Base-by-base conservation (phyloP, 768 basidiomycete genomes). In the Rickenella mellea region DNA sequence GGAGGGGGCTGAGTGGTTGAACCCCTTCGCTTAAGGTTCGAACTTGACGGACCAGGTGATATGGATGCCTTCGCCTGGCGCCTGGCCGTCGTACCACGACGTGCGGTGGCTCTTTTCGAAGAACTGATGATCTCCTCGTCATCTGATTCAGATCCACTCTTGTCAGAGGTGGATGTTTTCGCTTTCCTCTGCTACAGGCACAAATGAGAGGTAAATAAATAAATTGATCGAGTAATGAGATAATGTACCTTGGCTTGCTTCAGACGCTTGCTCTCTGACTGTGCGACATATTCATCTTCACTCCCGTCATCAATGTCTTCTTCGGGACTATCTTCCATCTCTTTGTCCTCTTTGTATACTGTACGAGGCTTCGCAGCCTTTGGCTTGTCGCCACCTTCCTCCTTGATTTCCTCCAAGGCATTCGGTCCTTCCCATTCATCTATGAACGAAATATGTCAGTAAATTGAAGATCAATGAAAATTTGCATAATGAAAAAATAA, bases 371-470 rank as follows among this genome's bases (percentile, higher is more conserved):
- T 50, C 41, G 38, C 56, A 49, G 28, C 55, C 35, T 20, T 55
- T 49, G 39, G 51, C 61, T 4, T 55, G 39, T 6, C 50, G 45
- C 32, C 35, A 9, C 50, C 44, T 17, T 40, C 48, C 19, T 55
- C 36, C 50, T 53, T 56, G 33, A 53, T 51, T 46, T 70, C 72
- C 47, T 83, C 75, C 32, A 79, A 48, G 4, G 71, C 75, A 15
- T 77, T 76, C 21, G 68, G 61, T 1, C 76, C 81, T 55, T 89
- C 84, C 82, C 83, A 88, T 49, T 70, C 59, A 77, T 77, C 85
- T 88, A 58, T 31, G 45, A 57, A 55, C 47, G 42, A 55, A 47
- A 52, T 49, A 42, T 52, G 53, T 58, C 51, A 60, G 64, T 56
- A 46, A 43, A 43, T 36, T 12, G 28, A 28, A 19, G 6, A 21